Evolutionary conservation across 768 basidiomycete species (phyloP), one percentile per base, ranked within the genome.

Genomic region (Trametes maxima): DNA sequence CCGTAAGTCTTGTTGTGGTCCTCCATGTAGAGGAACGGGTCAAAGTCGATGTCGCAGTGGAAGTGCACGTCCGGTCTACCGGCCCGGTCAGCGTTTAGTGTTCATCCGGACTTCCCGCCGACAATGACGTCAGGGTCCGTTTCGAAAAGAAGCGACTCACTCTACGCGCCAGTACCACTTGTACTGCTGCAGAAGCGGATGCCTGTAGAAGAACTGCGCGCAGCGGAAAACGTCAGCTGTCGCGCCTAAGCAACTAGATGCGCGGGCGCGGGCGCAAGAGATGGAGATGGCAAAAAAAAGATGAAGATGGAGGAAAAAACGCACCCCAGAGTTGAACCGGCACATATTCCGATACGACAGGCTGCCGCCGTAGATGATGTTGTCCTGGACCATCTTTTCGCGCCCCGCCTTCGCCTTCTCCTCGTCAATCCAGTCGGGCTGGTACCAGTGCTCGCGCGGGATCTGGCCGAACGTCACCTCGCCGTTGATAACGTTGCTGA

Each of bases 141-240:
- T 4, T 3, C 3, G 25, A 16, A 5, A 28, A 4, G 8, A 1
- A 64, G 51, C 13, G 1, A 72, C 78, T 57, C 57, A 83, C 85
- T 91, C 89, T 46, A 92, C 82, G 14, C 90, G 80, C 90, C 89
- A 92, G 73, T 92, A 92, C 79, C 86, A 92, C 56, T 86, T 80
- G 71, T 86, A 90, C 47, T 84, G 75, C 58, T 82, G 79, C 51
- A 92, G 73, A 16, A 90, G 73, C 3, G 83, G 81, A 67, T 92
- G 90, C 44, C 79, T 74, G 80, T 84, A 92, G 78, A 92, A 92
- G 78, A 72, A 72, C 69, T 70, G 39, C 10, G 24, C 5, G 36
- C 10, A 45, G 50, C 48, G 40, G 3, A 3, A n/a, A 14, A 42
- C 13, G 40, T 42, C 40, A n/a, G 13, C 14, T 49, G 17, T 45